Evolutionary conservation across 495 filamentous ascomycete genomes (phyloP), one percentile per base, ranked within the genome.

Genomic region (Penicillium canariense): DNA sequence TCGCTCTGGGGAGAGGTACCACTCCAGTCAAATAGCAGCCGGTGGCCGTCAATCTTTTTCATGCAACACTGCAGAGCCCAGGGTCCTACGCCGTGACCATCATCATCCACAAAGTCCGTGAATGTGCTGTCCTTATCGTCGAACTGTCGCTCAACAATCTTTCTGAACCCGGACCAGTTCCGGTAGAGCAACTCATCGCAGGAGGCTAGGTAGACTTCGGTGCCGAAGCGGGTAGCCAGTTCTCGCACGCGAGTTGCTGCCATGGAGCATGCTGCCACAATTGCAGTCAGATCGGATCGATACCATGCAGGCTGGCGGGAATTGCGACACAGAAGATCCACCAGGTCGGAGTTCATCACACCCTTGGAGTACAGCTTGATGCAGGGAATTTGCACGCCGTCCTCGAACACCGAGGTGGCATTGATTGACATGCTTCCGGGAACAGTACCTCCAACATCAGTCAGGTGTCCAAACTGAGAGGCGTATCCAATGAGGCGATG

Each of bases 381-480:
- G 35, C 70, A 71, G 0, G 77, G 77, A n/a, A 79, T 76, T 51
- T 81, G 77, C 0, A 81, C 66, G 18, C 77, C 77, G 30, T 79
- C 77, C 35, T 81, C 77, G 44, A 79, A 81, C 9, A 81, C 68
- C 2, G 73, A 79, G 3, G 70, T 71, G 5, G 75, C 75, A 35
- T 78, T 77, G 55, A 78, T 77, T 3, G 76, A 78, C 71, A 81
- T 77, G 49, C 76, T 79, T 0, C 77, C 77, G 2, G 77, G 77
- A 2, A 79, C 77, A 17, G 75, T 76, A 6, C 77, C 77, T 4
- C 77, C 77, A 0, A 79, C 75, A 50, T 81, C 76, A 0, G 77
- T 79, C 56, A 81, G 55, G 32, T 81, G 77, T 2, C 77, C 77
- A 26, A 81, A 79, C 51, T 79, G 77, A 12, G 77, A 77, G 0